Base-by-base conservation (phyloP, 2,329 filamentous ascomycete species). In the Xylogone sp. region DNA sequence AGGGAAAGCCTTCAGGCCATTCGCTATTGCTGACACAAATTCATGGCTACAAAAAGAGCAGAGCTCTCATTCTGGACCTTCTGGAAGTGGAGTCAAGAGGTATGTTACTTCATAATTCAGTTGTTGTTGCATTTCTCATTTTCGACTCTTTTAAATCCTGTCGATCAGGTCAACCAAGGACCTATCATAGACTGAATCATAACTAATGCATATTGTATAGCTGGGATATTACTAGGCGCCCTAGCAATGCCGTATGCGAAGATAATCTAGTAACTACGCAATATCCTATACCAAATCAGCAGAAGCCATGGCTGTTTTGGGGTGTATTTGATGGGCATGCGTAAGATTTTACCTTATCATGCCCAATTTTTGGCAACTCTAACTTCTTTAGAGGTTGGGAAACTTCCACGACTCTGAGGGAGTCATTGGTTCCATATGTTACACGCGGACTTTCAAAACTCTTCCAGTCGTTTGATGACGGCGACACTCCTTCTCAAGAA, bases 281-380 rank as follows among this genome's bases (percentile, higher is more conserved):
- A 39, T 39, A 16, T 39, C n/a, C 34, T 18, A 39, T 39, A 9
- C 34, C 34, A 39, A 18, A 16, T 18, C 34, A 39, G n/a, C 34
- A 39, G 10, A 39, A 39, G n/a, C 6, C 5, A 16, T 48, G 46
- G 46, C 24, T 39, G 18, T 29, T 42, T 9, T 48, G 27, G 46
- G 48, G 48, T 7, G 70, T 79, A 9, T 76, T 72, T 48, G 76
- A 80, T 52, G 77, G 77, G 0, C 76, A 79, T 54, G 74, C 71
- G 70, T 74, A 51, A 67, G 71, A 68, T 7, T 7, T 27, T 27
- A 10, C 10, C 10, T 27, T 27, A 27, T 27, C 5, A 6, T 6
- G 10, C 6, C 10, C 10, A 27, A 27, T 27, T 27, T 6, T 27
- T 27, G 24, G 10, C 10, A 27, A 10, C 6, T 10, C 9, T 42